A percentile compares a stretch with the other conserved stretches of the same genome.
These are phyloP conservation scores for Trichocomaceae sp. DNA, from an alignment of 2,329 filamentous ascomycete genomes.

Conservation along the genomic window DNA sequence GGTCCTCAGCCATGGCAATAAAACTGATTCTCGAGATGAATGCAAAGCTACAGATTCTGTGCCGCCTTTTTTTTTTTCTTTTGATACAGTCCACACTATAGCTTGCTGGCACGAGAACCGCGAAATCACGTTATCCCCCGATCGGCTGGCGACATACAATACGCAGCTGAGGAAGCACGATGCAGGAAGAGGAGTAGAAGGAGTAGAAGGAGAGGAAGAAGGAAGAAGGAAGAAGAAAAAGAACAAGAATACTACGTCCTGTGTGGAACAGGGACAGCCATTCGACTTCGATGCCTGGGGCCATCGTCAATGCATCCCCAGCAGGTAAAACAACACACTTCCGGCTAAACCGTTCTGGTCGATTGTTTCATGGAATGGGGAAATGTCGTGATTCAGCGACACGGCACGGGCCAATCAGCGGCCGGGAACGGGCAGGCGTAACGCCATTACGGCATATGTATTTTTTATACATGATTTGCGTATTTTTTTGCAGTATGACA, in stretches of 20 bases:
- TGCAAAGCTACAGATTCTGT: neutral
- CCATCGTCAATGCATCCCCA: neutral
- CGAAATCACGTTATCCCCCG: slow-evolving; percentile 8
- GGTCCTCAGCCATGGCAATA: slow-evolving; percentile 10
- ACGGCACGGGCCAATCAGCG: slow-evolving; percentile 20
- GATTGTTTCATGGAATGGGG: slow-evolving; percentile 40
- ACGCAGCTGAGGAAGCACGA: neutral
- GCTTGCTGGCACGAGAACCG: slow-evolving; percentile 1
- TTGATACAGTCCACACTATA: no score
- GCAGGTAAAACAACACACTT: neutral
- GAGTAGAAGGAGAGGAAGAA: no score
- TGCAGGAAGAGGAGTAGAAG: no score
- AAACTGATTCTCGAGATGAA: no score
- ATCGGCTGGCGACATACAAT: slow-evolving; percentile 12
- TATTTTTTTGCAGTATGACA: no score
- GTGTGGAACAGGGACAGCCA: no score
- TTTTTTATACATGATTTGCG: neutral
- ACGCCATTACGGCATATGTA: neutral
- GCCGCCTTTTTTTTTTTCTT: no score
- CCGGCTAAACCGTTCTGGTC: slow-evolving; percentile 18
- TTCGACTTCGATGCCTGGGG: no score
- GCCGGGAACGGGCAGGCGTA: neutral
- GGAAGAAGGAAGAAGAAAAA: no score
- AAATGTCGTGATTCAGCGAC: slow-evolving; percentile 39
- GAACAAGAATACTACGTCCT: no score